These are phyloP conservation scores for Pachysolen tannophilus DNA, from an alignment of 805 yeast genomes.

Conservation along the genomic window DNA sequence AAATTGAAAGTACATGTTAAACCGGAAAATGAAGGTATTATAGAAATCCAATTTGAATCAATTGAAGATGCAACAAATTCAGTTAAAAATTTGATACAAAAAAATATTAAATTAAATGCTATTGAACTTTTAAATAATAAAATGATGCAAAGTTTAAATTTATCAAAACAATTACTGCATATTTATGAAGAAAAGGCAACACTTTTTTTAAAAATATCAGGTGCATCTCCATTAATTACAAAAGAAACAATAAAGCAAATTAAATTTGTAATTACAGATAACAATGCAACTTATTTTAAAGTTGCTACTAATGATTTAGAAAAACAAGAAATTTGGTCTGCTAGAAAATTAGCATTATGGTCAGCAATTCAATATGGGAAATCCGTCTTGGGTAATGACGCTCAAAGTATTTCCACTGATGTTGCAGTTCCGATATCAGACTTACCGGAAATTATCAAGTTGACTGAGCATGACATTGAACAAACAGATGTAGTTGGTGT, in stretches of 20 bases:
- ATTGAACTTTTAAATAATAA: constrained; percentile 59
- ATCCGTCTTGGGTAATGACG: constrained; percentile 32
- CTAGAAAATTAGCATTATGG: constrained; percentile 56
- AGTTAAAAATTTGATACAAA: constrained; percentile 47
- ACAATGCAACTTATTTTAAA: constrained; percentile 41
- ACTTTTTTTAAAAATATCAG: constrained; percentile 46
- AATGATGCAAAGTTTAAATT: constrained; percentile 48
- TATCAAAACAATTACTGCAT: constrained; percentile 36
- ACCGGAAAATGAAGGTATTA: constrained; percentile 47
- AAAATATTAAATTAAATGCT: constrained; percentile 59
- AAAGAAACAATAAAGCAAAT: constrained; percentile 36
- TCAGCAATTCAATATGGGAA: constrained; percentile 51
- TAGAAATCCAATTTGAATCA: constrained; percentile 51
- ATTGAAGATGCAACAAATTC: constrained; percentile 53
- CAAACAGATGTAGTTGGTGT: constrained; percentile 37
- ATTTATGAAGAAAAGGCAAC: constrained; percentile 56
- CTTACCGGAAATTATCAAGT: constrained; percentile 43
- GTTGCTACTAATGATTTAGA: constrained; percentile 50
- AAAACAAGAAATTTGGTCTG: constrained; percentile 56
- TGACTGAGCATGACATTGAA: constrained; percentile 45
- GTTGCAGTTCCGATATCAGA: constrained; percentile 64
- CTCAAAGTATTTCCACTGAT: constrained; percentile 60
- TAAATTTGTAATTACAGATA: constrained; percentile 33
- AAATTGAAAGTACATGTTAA: constrained; percentile 47
- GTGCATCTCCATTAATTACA: constrained; percentile 26